Evolutionary conservation across 2,329 filamentous ascomycete species (phyloP).

Genomic region (Fusarium pseudonygamai): DNA sequence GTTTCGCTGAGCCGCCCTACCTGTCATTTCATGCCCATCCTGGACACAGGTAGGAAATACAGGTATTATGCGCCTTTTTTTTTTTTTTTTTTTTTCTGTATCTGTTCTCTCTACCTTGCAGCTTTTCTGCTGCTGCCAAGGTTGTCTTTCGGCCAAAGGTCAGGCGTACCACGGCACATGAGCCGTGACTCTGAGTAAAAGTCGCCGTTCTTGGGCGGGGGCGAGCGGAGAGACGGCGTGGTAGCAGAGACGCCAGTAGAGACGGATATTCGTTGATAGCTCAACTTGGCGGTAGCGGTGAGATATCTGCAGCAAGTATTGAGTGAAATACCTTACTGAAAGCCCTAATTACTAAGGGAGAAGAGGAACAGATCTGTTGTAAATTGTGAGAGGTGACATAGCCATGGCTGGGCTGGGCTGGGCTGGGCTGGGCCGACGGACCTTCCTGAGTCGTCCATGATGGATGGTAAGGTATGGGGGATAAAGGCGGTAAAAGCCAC

Average conservation of each 20-base stretch:
- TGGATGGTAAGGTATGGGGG: background rate
- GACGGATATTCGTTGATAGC: constrained; percentile 5
- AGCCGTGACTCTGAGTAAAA: constrained; percentile 32
- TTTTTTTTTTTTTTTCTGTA: constrained; percentile 22
- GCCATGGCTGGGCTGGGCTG: background rate
- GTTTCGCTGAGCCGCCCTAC: constrained; percentile 2
- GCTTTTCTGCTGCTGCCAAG: constrained; percentile 10
- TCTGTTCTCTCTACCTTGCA: background rate
- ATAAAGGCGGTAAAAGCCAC: constrained; percentile 14
- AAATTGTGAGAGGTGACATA: background rate
- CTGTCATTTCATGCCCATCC: constrained; percentile 3
- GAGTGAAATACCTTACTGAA: background rate
- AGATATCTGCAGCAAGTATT: background rate
- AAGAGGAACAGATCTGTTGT: background rate
- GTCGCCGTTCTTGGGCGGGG: constrained; percentile 15
- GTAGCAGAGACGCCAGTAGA: constrained; percentile 13
- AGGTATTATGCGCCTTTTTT: constrained; percentile 20
- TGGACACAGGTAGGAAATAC: background rate
- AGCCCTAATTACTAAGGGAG: background rate
- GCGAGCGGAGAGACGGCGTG: constrained; percentile 5
- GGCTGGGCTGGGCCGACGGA: background rate
- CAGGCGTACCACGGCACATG: constrained; percentile 29
- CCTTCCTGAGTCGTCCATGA: background rate
- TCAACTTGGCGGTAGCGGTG: constrained; percentile 3
- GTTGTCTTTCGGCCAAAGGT: constrained; percentile 16